A percentile compares a stretch with the other conserved stretches of the same genome.
Evolutionary conservation across 2,329 filamentous ascomycete genomes (phyloP).

Genomic region (Cadophora sp.): DNA sequence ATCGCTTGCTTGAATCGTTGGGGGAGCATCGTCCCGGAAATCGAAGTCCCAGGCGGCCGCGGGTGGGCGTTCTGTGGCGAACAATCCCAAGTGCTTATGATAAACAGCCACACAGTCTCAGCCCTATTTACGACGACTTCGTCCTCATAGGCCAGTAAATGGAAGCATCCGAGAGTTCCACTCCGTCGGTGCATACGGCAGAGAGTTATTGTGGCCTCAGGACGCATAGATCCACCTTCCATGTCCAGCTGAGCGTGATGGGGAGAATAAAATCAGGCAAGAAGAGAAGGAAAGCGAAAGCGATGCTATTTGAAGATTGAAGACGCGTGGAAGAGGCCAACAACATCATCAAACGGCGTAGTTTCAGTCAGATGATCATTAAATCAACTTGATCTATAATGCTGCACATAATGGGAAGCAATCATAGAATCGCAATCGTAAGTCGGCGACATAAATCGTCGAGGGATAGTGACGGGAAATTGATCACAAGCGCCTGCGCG

Average conservation of each 20-base stretch:
- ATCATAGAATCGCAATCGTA: background rate
- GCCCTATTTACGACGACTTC: slow-evolving; percentile 27
- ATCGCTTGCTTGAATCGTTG: background rate
- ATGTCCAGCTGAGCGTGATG: background rate
- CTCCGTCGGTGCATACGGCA: slow-evolving; percentile 2
- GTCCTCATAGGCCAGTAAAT: slow-evolving; percentile 9
- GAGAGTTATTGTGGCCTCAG: slow-evolving; percentile 13
- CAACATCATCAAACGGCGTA: background rate
- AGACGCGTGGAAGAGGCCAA: background rate
- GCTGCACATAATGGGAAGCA: background rate
- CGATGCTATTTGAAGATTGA: slow-evolving; percentile 3
- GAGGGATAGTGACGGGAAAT: background rate
- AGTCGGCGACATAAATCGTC: background rate
- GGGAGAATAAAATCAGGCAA: background rate
- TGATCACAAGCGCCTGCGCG: too few species aligned
- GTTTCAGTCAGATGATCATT: background rate
- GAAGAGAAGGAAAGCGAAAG: background rate
- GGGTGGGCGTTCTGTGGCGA: slow-evolving; percentile 21
- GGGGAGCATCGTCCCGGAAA: background rate
- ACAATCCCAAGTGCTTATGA: slow-evolving; percentile 24
- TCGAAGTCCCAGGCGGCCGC: slow-evolving; percentile 8
- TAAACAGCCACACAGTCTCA: slow-evolving; percentile 26
- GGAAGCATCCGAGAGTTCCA: slow-evolving; percentile 3
- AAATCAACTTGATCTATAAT: background rate
- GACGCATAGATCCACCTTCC: background rate